Base-by-base conservation (phyloP, 257 asterid species). In the Solanum chilense region DNA sequence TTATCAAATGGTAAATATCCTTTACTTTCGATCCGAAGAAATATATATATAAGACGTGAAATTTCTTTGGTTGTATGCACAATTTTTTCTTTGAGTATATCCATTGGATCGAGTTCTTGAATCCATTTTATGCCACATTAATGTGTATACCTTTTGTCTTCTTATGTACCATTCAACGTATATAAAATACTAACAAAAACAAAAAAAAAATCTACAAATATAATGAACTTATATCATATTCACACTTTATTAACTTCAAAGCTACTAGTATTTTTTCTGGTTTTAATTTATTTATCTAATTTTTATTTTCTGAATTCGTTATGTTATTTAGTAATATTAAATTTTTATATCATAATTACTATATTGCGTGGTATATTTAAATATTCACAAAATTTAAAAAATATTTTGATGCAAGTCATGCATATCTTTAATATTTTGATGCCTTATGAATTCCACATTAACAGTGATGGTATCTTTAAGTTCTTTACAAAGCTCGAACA, bases 401-500 rank as follows among this genome's bases (percentile, higher is more conserved):
- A 52, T 3, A 6, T 6, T 52, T 15, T 52, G 7, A 6, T 1
- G 0, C 35, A 33, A 33, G 35, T 33, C 35, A 33, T 33, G 35
- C 35, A 33, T 33, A 33, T 33, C 35, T 33, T 33, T 33, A 33
- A 33, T 33, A 33, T 33, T 33, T 4, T 33, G 35, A 33, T 15
- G 18, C 23, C 23, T 60, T 3, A 9, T 68, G 74, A 68, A 68
- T 27, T 15, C 11, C 21, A 68, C 39, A 27, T 15, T 0, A 7
- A 68, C 27, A 1, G 1, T 0, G 37, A 68, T 14, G 11, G 15
- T 0, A 68, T 68, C 3, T 3, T 0, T 29, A 7, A 69, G 0
- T 29, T 69, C 2, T 1, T 3, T 29, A 14, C 7, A 29, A 29
- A 3, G 5, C 2, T 68, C 35, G 5, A 0, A 15, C 0, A 13